A percentile compares a stretch with the other conserved stretches of the same genome.
phyloP scores from a whole-genome alignment of 352 stramenopile genomes.

The Pythium sp. region DNA sequence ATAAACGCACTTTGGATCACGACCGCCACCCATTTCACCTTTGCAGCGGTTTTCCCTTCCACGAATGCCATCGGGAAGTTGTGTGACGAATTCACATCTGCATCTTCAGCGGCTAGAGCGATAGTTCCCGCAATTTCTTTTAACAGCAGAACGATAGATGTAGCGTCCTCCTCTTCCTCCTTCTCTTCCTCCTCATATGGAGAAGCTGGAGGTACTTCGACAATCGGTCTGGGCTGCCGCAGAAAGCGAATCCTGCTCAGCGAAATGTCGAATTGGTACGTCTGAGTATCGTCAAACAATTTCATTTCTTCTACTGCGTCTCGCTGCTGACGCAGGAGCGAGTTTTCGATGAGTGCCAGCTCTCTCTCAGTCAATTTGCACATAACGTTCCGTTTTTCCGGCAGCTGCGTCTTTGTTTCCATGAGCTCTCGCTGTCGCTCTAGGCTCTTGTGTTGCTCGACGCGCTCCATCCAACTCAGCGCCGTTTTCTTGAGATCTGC shows the following conservation, averaged over 20 bases:
- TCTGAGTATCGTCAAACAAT: slow-evolving; percentile 30
- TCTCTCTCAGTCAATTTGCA: slow-evolving; percentile 15
- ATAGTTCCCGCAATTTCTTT: slow-evolving; percentile 29
- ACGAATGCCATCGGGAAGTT: background rate
- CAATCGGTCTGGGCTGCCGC: slow-evolving; percentile 16
- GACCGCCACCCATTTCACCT: slow-evolving; percentile 25
- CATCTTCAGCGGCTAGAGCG: slow-evolving; percentile 33
- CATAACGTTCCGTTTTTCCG: slow-evolving; percentile 31
- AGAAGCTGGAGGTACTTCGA: background rate
- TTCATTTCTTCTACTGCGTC: slow-evolving; percentile 17
- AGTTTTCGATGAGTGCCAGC: slow-evolving; percentile 10
- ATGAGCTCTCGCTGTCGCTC: slow-evolving; percentile 20
- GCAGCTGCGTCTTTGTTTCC: slow-evolving; percentile 20
- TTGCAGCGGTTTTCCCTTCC: slow-evolving; percentile 10
- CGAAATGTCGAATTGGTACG: slow-evolving; percentile 27
- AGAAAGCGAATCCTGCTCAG: slow-evolving; percentile 13
- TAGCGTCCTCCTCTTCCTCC: background rate
- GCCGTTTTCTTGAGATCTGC: slow-evolving; percentile 48
- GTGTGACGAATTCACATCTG: slow-evolving; percentile 10
- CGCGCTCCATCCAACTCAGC: slow-evolving; percentile 38
- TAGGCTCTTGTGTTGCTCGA: slow-evolving; percentile 15
- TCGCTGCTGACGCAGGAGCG: slow-evolving; percentile 11
- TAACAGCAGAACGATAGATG: background rate
- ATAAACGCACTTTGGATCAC: slow-evolving; percentile 37
- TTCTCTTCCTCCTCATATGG: background rate